Percentiles rank a stretch among this genome's conserved stretches.
phyloP scores from a whole-genome alignment of 345 rosid genomes.

The Ailanthus altissimus region DNA sequence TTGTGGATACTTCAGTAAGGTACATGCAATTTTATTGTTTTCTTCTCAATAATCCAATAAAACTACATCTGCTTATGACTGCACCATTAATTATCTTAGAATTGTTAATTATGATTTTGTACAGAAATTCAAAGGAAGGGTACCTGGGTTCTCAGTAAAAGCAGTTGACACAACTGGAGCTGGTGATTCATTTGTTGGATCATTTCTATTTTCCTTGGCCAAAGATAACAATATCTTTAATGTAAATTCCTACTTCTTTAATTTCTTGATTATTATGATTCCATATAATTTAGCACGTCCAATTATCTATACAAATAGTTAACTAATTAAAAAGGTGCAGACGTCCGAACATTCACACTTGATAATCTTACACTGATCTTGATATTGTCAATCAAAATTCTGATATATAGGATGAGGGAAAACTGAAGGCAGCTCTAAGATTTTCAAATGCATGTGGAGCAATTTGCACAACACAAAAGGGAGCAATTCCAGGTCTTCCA shows the following conservation, averaged over 20 bases:
- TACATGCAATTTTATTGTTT: too few species aligned
- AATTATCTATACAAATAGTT: too few species aligned
- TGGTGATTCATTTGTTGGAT: constrained; percentile 70
- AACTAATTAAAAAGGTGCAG: too few species aligned
- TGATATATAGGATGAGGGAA: constrained; percentile 45
- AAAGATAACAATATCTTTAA: constrained; percentile 36
- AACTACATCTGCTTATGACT: too few species aligned
- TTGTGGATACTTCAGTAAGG: constrained; percentile 58
- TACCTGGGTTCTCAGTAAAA: constrained; percentile 51
- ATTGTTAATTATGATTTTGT: too few species aligned
- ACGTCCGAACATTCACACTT: not conserved
- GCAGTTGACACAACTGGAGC: constrained; percentile 71
- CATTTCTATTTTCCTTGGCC: constrained; percentile 43
- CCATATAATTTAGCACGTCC: too few species aligned
- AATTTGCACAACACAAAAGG: constrained; percentile 63
- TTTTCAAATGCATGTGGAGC: constrained; percentile 75
- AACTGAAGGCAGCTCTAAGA: constrained; percentile 46
- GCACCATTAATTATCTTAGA: too few species aligned
- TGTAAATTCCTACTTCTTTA: constrained; percentile 11
- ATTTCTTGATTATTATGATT: too few species aligned
- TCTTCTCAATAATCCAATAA: too few species aligned
- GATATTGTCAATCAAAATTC: not conserved
- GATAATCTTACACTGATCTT: not conserved
- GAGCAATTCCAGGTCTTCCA: constrained; percentile 68
- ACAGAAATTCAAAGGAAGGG: constrained; percentile 49